phyloP scores from a whole-genome alignment of 2,329 filamentous ascomycete species.

The Neobulgaria alba region DNA sequence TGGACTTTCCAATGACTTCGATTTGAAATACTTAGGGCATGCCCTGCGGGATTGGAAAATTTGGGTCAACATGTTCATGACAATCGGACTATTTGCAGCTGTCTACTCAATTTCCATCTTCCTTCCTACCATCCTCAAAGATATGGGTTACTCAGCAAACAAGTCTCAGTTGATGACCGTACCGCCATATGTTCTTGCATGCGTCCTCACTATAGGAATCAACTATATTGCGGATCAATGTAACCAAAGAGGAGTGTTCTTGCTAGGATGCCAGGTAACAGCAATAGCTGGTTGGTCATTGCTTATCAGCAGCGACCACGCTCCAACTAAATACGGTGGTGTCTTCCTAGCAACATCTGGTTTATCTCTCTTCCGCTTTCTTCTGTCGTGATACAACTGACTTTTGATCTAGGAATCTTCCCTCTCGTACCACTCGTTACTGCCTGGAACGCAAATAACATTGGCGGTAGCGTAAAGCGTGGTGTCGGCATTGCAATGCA shows the following conservation, averaged over 20 bases:
- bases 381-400: slow-evolving; percentile 1
- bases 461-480: slow-evolving; percentile 85
- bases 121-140: slow-evolving; percentile 35
- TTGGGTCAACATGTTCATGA: slow-evolving; percentile 38
- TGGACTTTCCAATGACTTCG: slow-evolving; percentile 59
- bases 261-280: slow-evolving; percentile 55
- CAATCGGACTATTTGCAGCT: slow-evolving; percentile 50
- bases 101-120: slow-evolving; percentile 37
- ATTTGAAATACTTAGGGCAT: slow-evolving; percentile 45
- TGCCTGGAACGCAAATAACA: slow-evolving; percentile 79
- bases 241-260: slow-evolving; percentile 59
- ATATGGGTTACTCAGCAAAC: slow-evolving; percentile 47
- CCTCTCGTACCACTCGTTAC: slow-evolving; percentile 78
- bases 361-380: slow-evolving; percentile 19
- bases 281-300: slow-evolving; percentile 71
- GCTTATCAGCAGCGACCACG: slow-evolving; percentile 54
- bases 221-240: slow-evolving; percentile 71
- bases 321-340: slow-evolving; percentile 70
- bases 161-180: slow-evolving; percentile 40
- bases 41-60: slow-evolving; percentile 52
- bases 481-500: slow-evolving; percentile 80
- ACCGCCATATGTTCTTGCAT: slow-evolving; percentile 53
- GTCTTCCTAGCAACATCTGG: slow-evolving; percentile 69
- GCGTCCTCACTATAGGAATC: slow-evolving; percentile 54
- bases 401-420: slow-evolving; percentile 61